Conservation (phyloP, 768 basidiomycete species). For the Boletus rufocinnamomeus region DNA sequence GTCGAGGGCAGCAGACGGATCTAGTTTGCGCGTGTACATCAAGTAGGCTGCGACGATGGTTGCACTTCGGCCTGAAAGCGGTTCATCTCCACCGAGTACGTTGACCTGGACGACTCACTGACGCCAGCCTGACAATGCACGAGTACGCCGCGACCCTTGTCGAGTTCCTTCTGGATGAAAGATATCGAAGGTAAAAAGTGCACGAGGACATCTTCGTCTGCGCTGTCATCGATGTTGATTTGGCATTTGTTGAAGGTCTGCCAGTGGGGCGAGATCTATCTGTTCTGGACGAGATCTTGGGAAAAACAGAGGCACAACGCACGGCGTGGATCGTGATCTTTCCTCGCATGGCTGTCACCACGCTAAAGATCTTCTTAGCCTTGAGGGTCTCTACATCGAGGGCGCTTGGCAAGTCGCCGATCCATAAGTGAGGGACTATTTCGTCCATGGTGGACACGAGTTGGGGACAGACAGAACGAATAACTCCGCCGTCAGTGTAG, state of each 20-base stretch:
- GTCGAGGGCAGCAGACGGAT: constrained; percentile 63
- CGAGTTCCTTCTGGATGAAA: constrained; percentile 79
- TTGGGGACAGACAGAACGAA: background rate
- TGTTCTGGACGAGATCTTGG: background rate
- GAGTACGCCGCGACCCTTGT: constrained; percentile 74
- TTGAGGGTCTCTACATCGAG: constrained; percentile 61
- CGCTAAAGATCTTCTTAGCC: constrained; percentile 71
- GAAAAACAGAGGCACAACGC: background rate
- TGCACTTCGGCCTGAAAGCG: constrained; percentile 68
- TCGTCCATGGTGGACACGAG: constrained; percentile 60
- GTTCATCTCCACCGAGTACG: constrained; percentile 4
- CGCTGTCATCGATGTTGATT: constrained; percentile 74
- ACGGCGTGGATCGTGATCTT: constrained; percentile 68
- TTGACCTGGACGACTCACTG: constrained; percentile 51
- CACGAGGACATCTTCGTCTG: constrained; percentile 74
- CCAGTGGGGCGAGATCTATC: background rate
- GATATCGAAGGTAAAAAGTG: constrained; percentile 79
- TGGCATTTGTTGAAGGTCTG: constrained; percentile 82
- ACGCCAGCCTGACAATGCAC: constrained; percentile 92
- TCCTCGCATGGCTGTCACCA: constrained; percentile 74
- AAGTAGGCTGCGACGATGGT: constrained; percentile 88
- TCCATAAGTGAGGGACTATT: constrained; percentile 78
- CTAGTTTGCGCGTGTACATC: constrained; percentile 68
- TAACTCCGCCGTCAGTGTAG: background rate
- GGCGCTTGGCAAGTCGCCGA: constrained; percentile 78